Percentiles rank a stretch among this genome's conserved stretches.
Evolutionary conservation across 176 grass and related monocot species (phyloP).

Genomic region (Echinochloa phyllopogon): DNA sequence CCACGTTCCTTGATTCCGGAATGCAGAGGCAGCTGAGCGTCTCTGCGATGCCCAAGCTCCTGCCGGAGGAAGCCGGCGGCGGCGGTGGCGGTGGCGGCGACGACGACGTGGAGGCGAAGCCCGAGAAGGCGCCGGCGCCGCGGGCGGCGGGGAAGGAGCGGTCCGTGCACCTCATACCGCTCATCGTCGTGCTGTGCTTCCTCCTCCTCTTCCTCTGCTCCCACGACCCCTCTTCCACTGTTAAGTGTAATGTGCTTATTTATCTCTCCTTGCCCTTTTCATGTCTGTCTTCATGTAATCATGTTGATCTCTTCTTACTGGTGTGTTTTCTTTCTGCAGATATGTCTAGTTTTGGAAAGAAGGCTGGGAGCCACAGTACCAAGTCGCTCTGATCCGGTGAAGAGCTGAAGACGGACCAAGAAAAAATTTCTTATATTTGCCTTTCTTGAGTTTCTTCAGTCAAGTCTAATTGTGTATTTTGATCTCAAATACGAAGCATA

Average conservation of each 20-base stretch:
- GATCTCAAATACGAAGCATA: conserved; percentile 11
- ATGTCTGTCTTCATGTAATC: not conserved
- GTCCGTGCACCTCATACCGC: conserved; percentile 50
- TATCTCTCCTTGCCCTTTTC: not conserved
- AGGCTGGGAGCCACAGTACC: conserved; percentile 28
- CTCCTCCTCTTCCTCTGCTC: conserved; percentile 57
- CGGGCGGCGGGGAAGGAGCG: conserved; percentile 21
- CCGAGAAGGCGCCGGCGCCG: conserved; percentile 39
- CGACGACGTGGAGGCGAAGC: conserved; percentile 54
- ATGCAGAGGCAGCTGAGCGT: conserved; percentile 67
- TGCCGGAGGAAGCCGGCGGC: conserved; percentile 10
- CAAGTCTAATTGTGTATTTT: conserved; percentile 18
- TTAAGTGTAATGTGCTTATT: not conserved
- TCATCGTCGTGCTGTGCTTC: conserved; percentile 48
- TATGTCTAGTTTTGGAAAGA: conserved; percentile 35
- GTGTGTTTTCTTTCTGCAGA: conserved; percentile 9
- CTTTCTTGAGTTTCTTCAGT: not conserved
- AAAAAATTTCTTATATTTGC: not conserved
- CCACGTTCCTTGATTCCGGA: not conserved
- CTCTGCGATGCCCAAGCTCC: conserved; percentile 37
- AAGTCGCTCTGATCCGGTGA: conserved; percentile 27
- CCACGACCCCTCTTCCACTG: conserved; percentile 34
- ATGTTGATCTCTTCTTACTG: not conserved
- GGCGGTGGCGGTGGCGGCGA: not conserved
- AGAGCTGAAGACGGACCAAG: not conserved